Evolutionary conservation across 2,329 filamentous ascomycete genomes (phyloP).

Genomic region (Neofusicoccum parvum): DNA sequence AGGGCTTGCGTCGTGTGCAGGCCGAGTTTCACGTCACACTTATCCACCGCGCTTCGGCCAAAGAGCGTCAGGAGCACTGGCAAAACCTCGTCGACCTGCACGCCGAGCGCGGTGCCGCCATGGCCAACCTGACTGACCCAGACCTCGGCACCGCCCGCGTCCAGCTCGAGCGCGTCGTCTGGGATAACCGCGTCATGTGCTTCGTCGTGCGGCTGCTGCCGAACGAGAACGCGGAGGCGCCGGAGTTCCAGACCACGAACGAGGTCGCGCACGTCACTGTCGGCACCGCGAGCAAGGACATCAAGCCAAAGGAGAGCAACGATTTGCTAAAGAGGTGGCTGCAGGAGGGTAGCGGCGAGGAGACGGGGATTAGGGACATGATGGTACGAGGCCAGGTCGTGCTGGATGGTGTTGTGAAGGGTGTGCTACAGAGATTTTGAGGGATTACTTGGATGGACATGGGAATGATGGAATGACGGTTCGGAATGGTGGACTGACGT

Average conservation of each 20-base stretch:
- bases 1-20: constrained; percentile 75
- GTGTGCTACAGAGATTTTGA: constrained; percentile 32
- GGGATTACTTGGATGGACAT: background rate
- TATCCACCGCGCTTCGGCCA: constrained; percentile 72
- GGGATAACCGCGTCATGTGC: constrained; percentile 85
- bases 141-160: constrained; percentile 66
- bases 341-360: constrained; percentile 55
- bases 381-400: constrained; percentile 58
- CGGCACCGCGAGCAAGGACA: constrained; percentile 70
- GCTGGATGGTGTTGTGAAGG: constrained; percentile 57
- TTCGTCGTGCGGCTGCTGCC: constrained; percentile 69
- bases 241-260: constrained; percentile 68
- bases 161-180: constrained; percentile 71
- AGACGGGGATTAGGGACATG: constrained; percentile 58
- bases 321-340: constrained; percentile 77
- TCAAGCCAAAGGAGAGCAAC: constrained; percentile 97
- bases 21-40: constrained; percentile 90
- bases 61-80: constrained; percentile 72
- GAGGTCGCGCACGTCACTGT: constrained; percentile 83
- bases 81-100: constrained; percentile 68
- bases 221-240: constrained; percentile 28
- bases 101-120: constrained; percentile 37
- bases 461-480: background rate
- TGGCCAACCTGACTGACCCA: constrained; percentile 44
- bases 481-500: background rate